These are phyloP conservation scores for Candida tammaniensis DNA, from an alignment of 805 yeast genomes.

Conservation along the genomic window DNA sequence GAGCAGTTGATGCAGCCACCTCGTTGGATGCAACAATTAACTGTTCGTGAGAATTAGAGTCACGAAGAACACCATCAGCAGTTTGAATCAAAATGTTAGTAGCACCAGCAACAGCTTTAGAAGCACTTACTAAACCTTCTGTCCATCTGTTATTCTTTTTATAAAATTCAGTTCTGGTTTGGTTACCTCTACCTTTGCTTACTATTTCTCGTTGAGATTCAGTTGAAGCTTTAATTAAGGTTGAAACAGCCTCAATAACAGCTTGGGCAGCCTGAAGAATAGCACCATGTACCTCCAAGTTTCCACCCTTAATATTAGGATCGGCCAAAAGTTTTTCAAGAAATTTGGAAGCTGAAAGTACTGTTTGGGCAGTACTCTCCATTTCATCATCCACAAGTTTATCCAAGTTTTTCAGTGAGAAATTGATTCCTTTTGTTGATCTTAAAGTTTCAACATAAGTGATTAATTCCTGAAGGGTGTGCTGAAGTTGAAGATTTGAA, in stretches of 20 bases:
- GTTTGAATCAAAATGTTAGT: slow-evolving; percentile 78
- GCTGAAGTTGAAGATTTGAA: slow-evolving; percentile 73
- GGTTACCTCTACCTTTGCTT: slow-evolving; percentile 62
- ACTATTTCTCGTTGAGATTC: slow-evolving; percentile 83
- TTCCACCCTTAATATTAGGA: slow-evolving; percentile 52
- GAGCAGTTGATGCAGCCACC: slow-evolving; percentile 90
- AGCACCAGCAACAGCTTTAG: slow-evolving; percentile 79
- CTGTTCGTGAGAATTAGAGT: slow-evolving; percentile 70
- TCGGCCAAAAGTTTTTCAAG: slow-evolving; percentile 52
- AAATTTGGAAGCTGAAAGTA: slow-evolving; percentile 61
- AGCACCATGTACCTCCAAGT: slow-evolving; percentile 71
- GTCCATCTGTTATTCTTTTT: slow-evolving; percentile 91
- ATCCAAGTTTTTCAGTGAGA: slow-evolving; percentile 53
- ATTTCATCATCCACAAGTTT: slow-evolving; percentile 72
- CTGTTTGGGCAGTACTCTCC: slow-evolving; percentile 67
- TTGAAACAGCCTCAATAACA: slow-evolving; percentile 73
- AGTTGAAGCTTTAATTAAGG: slow-evolving; percentile 70
- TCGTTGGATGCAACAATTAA: slow-evolving; percentile 87
- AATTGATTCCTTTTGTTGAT: slow-evolving; percentile 26
- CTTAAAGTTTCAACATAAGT: slow-evolving; percentile 54
- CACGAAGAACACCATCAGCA: slow-evolving; percentile 79
- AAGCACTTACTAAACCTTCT: slow-evolving; percentile 87
- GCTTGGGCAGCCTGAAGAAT: slow-evolving; percentile 76
- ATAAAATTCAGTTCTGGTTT: slow-evolving; percentile 70
- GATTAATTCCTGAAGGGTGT: slow-evolving; percentile 57